Evolutionary conservation across 192 early-diverging fungal species (phyloP).

Genomic region (Podila horticola): DNA sequence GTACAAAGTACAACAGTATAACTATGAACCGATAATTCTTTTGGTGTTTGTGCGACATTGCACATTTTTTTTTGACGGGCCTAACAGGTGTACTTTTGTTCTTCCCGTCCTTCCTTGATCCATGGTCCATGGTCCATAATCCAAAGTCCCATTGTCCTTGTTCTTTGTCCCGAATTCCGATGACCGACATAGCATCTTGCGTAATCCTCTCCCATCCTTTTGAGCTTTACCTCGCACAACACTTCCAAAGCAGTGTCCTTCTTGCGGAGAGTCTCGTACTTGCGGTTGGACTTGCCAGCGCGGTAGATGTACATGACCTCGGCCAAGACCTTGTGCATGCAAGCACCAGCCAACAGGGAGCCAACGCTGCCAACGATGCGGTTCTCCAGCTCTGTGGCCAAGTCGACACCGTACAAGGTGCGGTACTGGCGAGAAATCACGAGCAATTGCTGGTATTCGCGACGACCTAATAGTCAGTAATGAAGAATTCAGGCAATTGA

Average conservation of each 20-base stretch:
- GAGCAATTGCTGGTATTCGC: slow-evolving; percentile 44
- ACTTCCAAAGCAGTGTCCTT: slow-evolving; percentile 40
- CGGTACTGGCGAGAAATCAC: slow-evolving; percentile 42
- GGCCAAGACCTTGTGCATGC: slow-evolving; percentile 40
- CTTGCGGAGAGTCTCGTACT: slow-evolving; percentile 43
- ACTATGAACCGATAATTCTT: background rate
- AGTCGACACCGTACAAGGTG: slow-evolving; percentile 16
- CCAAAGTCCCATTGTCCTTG: too few species aligned
- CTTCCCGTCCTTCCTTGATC: background rate
- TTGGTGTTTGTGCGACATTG: background rate
- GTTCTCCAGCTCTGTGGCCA: slow-evolving; percentile 26
- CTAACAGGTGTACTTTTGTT: background rate
- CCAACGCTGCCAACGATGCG: slow-evolving; percentile 47
- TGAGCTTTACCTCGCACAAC: slow-evolving; percentile 51
- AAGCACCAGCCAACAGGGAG: slow-evolving; percentile 32
- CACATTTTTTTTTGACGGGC: background rate
- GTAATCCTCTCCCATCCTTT: background rate
- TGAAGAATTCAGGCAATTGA: background rate
- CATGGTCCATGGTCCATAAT: too few species aligned
- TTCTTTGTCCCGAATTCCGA: too few species aligned
- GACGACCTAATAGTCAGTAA: slow-evolving; percentile 16
- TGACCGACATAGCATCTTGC: background rate
- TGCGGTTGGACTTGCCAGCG: slow-evolving; percentile 40
- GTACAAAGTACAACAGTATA: too few species aligned
- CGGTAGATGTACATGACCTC: slow-evolving; percentile 24